Percentiles rank a stretch among this genome's conserved stretches.
These are phyloP conservation scores for Colletotrichum musae DNA, from an alignment of 2,329 filamentous ascomycete genomes.

Conservation along the genomic window DNA sequence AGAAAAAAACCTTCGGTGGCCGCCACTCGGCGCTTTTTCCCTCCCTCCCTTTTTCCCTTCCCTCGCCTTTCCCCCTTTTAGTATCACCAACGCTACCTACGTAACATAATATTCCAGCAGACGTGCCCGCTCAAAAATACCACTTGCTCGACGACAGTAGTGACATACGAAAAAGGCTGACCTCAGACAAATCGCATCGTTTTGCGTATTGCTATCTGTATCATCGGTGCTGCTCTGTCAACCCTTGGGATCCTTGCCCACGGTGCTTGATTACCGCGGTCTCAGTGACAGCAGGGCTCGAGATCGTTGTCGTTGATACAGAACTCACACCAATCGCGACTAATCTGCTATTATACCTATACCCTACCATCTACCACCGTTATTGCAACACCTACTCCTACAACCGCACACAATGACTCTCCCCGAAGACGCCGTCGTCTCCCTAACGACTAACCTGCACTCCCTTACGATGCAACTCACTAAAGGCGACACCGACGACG, in stretches of 20 bases:
- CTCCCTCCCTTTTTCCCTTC: neutral
- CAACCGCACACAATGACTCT: conserved; percentile 6
- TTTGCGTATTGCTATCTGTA: neutral
- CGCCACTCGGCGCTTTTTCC: neutral
- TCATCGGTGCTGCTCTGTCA: neutral
- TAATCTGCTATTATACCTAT: neutral
- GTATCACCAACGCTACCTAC: no score
- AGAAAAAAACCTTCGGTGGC: neutral
- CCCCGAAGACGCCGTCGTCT: neutral
- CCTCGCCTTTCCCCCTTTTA: no score
- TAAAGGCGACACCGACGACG: conserved; percentile 25
- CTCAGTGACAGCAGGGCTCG: neutral
- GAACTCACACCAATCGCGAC: neutral
- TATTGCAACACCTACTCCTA: no score
- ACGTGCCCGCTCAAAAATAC: no score
- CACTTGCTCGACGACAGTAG: neutral
- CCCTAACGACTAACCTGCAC: conserved; percentile 2
- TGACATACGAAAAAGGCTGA: neutral
- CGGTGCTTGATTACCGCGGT: neutral
- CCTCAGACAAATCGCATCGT: neutral
- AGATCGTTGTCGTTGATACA: neutral
- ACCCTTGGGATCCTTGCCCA: neutral
- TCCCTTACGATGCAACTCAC: conserved; percentile 11
- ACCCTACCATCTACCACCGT: no score
- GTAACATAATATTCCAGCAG: no score